Percentiles rank a stretch among this genome's conserved stretches.
Evolutionary conservation across 441 rosid genomes (phyloP).

Genomic region (Adansonia madagascariensis): DNA sequence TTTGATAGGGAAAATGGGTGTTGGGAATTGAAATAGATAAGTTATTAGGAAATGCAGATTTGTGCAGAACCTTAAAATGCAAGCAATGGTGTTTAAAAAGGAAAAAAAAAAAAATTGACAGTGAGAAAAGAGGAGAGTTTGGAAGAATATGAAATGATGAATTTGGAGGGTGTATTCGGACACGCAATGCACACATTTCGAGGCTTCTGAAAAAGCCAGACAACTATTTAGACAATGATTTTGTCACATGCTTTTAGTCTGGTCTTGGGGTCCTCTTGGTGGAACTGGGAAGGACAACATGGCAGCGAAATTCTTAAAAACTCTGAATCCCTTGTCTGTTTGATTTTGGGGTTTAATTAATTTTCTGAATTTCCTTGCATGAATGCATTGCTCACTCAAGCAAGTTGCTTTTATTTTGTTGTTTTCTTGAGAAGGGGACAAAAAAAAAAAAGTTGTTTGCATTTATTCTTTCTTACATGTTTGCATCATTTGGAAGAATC

Average conservation of each 20-base stretch:
- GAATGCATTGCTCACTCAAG: too few relatives aligned
- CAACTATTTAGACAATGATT: not conserved
- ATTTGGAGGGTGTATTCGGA: conserved; percentile 8
- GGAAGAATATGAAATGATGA: not conserved
- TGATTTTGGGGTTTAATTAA: not conserved
- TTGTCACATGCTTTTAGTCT: conserved; percentile 5
- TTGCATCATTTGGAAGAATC: not conserved
- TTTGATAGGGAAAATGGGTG: not conserved
- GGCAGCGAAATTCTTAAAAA: not conserved
- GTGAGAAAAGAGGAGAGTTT: not conserved
- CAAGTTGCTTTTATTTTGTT: conserved; percentile 4
- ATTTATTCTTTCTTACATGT: not conserved
- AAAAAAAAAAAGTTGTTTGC: not conserved
- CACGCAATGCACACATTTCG: conserved; percentile 48
- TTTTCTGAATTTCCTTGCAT: not conserved
- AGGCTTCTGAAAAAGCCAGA: conserved; percentile 18
- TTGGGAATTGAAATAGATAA: conserved; percentile 41
- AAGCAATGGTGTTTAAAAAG: conserved; percentile 43
- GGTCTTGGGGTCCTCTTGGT: not conserved
- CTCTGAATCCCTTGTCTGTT: not conserved
- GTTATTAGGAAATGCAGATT: conserved; percentile 21
- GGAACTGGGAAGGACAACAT: not conserved
- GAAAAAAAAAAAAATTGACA: not conserved
- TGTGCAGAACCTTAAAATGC: conserved; percentile 46
- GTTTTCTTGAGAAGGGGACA: not conserved